Base-by-base conservation (phyloP, 2,329 filamentous ascomycete genomes). In the Dactylella cylindrospora region DNA sequence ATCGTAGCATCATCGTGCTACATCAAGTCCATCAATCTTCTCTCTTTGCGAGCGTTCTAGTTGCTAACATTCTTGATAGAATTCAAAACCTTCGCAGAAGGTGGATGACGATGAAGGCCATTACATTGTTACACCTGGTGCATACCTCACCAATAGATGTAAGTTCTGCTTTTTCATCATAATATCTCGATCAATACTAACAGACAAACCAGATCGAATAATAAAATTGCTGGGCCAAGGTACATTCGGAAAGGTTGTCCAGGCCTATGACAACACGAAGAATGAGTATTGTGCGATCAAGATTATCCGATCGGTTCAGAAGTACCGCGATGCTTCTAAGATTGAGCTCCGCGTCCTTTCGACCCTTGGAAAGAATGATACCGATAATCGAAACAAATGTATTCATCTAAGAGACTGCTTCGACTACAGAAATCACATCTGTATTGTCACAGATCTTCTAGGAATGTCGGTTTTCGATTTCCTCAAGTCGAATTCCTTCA, bases 391-490 rank as follows among this genome's bases (percentile, higher is more conserved):
- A 59, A 97, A 98, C 73, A 86, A 91, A 67, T 98, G 93, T 75
- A 98, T 98, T 67, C 93, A 98, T 72, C 78, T 98, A 32, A 83
- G 90, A 32, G 93, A 98, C 70, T 96, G 90, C 73, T 98, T 98
- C 75, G 93, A 98, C 74, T 98, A 88, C 76, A 83, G 90, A 40
- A 93, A 94, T 54, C 93, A 98, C 71, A 97, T 98, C 68, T 98
- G 93, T 51, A 86, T 86, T 62, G 83, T 86, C 68, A 86, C 83
- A 10, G 83, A 85, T 71, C 74, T 86, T 12, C 81, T 97, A 25
- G 91, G 91, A 40, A 91, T 96, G 71, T 97, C 91, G 69, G 91
- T 98, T 46, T 98, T 98, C 72, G 93, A 98, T 74, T 98, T 98
- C 69, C 79, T 98, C 40, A 98, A 98, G 76, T 84, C 85, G 70